Evolutionary conservation across 2,329 filamentous ascomycete genomes (phyloP).

Genomic region (Aspergillus sojae): DNA sequence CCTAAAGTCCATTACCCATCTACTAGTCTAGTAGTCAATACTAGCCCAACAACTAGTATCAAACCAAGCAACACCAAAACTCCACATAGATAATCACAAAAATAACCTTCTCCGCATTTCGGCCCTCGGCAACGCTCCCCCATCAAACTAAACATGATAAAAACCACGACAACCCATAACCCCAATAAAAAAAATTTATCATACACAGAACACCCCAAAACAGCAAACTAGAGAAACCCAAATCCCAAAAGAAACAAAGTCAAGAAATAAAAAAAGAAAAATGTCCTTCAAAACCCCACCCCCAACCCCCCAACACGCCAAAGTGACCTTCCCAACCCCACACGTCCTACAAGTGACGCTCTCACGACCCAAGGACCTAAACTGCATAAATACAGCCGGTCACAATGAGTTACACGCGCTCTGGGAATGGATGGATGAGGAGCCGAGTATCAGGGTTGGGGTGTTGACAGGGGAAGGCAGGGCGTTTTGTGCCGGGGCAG

Average conservation of each 20-base stretch:
- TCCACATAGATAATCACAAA: constrained; percentile 1
- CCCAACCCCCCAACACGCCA: constrained; percentile 34
- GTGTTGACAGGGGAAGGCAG: constrained; percentile 46
- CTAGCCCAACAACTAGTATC: background rate
- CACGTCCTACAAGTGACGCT: constrained; percentile 53
- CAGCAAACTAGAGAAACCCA: background rate
- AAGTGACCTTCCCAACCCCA: constrained; percentile 47
- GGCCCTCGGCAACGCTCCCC: constrained; percentile 14
- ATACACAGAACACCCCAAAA: background rate
- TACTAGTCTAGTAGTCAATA: background rate
- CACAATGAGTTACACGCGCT: constrained; percentile 46
- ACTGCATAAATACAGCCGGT: constrained; percentile 48
- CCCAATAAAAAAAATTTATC: background rate
- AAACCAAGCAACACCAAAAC: background rate
- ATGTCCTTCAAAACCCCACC: constrained; percentile 36
- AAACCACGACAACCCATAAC: constrained; percentile 2
- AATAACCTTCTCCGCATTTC: constrained; percentile 14
- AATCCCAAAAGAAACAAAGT: background rate
- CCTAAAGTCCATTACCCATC: background rate
- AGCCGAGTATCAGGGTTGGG: constrained; percentile 43
- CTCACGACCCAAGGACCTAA: constrained; percentile 46
- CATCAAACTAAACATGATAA: background rate
- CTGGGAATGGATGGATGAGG: constrained; percentile 50
- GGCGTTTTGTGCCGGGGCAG: constrained; percentile 50
- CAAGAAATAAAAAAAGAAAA: background rate